Conservation (phyloP, 1,284 basidiomycete genomes). For the Puccinia novopanici region DNA sequence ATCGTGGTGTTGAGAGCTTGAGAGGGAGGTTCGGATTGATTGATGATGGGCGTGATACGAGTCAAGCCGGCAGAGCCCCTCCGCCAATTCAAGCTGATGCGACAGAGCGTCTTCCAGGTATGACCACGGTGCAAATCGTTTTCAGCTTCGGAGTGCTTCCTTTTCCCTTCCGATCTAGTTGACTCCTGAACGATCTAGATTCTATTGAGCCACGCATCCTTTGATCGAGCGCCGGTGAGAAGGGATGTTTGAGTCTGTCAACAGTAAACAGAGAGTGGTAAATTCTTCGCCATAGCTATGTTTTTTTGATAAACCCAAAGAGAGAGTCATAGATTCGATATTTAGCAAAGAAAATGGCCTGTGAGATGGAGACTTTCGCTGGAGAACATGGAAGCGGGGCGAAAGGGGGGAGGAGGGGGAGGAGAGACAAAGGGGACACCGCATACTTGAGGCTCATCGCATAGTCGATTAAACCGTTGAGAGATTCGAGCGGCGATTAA, state of each 20-base stretch:
- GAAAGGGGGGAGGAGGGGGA: background rate
- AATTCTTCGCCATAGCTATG: conserved; percentile 37
- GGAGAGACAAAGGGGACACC: background rate
- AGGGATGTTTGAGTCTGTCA: conserved; percentile 35
- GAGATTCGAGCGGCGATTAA: conserved; percentile 19
- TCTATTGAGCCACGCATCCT: background rate
- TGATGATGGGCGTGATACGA: conserved; percentile 24
- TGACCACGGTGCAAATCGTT: conserved; percentile 16
- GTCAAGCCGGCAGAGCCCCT: conserved; percentile 38
- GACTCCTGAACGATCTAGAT: background rate
- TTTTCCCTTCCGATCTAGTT: conserved; percentile 28
- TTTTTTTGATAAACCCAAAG: background rate
- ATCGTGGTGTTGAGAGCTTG: background rate
- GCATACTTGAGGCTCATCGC: conserved; percentile 43
- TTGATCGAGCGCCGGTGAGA: conserved; percentile 36
- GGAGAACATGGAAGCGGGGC: background rate
- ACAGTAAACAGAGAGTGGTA: conserved; percentile 19
- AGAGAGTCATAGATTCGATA: conserved; percentile 7
- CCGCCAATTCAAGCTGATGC: conserved; percentile 43
- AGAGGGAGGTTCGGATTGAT: conserved; percentile 1
- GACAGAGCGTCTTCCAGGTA: conserved; percentile 45
- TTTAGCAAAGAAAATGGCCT: background rate
- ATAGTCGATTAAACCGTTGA: conserved; percentile 32
- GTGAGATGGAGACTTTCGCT: background rate
- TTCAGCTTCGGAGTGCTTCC: background rate